Percentiles rank a stretch among this genome's conserved stretches.
Conservation (phyloP, 2,329 filamentous ascomycete species). For the Colletotrichum tamarilloi region DNA sequence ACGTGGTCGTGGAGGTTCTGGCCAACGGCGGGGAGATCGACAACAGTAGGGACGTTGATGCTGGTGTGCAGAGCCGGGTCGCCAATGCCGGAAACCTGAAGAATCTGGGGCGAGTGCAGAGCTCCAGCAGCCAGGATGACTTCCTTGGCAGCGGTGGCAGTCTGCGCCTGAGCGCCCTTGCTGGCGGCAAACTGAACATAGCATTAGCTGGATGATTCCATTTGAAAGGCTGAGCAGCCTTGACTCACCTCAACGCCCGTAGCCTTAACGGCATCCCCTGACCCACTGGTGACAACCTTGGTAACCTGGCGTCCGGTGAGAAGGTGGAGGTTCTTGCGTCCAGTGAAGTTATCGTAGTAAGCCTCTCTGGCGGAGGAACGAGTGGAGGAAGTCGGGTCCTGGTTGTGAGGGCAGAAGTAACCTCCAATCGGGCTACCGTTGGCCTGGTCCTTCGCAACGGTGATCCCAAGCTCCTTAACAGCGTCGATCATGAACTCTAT, state of each 20-base stretch:
- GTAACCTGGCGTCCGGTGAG: constrained; percentile 43
- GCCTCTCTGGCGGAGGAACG: constrained; percentile 43
- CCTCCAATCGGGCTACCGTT: constrained; percentile 36
- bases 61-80: constrained; percentile 23
- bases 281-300: constrained; percentile 34
- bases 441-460: constrained; percentile 32
- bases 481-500: constrained; percentile 37
- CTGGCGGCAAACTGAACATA: constrained; percentile 17
- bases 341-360: constrained; percentile 40
- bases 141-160: constrained; percentile 44
- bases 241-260: constrained; percentile 36
- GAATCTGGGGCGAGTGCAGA: constrained; percentile 54
- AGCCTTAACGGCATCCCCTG: constrained; percentile 26
- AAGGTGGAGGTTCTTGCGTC: constrained; percentile 42
- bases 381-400: constrained; percentile 40
- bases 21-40: constrained; percentile 34
- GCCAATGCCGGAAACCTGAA: constrained; percentile 64
- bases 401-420: constrained; percentile 39
- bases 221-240: no score
- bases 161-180: constrained; percentile 2
- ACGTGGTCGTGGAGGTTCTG: constrained; percentile 37
- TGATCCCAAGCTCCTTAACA: constrained; percentile 37
- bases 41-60: constrained; percentile 30
- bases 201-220: not conserved
- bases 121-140: constrained; percentile 55